A percentile compares a stretch with the other conserved stretches of the same genome.
Evolutionary conservation across 352 stramenopile genomes (phyloP).

Genomic region (Globisporangium acanthophoron): DNA sequence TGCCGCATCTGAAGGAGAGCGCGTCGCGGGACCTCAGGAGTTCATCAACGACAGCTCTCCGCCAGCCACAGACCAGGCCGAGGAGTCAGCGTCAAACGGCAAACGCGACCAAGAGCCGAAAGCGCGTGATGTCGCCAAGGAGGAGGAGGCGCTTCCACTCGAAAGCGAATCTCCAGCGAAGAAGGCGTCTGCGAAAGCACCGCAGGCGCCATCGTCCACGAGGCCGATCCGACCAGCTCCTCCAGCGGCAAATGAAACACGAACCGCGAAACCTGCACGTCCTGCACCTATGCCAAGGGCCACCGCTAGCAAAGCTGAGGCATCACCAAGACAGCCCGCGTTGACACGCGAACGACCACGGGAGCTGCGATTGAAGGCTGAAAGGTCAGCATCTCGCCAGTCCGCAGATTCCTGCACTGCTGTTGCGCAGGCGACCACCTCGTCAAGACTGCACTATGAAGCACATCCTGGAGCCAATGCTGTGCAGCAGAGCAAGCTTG

Average conservation of each 20-base stretch:
- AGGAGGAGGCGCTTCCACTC: background rate
- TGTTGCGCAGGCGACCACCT: background rate
- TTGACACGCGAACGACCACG: conserved; percentile 9
- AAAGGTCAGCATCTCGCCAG: background rate
- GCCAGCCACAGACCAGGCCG: background rate
- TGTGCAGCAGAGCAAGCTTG: background rate
- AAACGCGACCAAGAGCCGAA: background rate
- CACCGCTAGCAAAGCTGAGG: background rate
- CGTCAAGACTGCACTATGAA: background rate
- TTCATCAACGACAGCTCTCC: background rate
- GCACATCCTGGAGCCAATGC: background rate
- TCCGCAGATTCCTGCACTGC: background rate
- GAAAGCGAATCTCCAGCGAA: background rate
- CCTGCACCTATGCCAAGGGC: background rate
- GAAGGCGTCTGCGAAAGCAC: background rate
- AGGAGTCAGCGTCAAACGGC: background rate
- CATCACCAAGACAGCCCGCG: background rate
- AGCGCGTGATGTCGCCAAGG: background rate
- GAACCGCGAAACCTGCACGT: background rate
- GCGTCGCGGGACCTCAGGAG: background rate
- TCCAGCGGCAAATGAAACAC: background rate
- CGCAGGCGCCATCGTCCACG: background rate
- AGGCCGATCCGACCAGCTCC: conserved; percentile 3
- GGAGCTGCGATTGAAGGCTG: conserved; percentile 8
- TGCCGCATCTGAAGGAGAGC: background rate